phyloP scores from a whole-genome alignment of 1,284 basidiomycete species.

The Exobasidium cylindrosporum region DNA sequence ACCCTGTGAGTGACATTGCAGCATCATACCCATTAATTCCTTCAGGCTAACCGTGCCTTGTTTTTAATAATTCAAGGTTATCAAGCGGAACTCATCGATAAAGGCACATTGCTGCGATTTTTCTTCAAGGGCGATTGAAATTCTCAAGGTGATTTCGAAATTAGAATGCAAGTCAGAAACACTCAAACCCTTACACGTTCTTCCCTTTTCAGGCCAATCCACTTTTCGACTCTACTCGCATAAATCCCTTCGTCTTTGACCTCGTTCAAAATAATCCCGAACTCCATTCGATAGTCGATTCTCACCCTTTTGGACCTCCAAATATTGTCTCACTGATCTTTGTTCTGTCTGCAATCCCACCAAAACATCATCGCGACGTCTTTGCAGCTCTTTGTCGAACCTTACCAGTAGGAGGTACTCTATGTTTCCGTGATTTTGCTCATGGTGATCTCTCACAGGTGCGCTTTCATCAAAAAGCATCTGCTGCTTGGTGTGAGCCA shows the following conservation, averaged over 20 bases:
- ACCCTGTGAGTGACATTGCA: slow-evolving; percentile 27
- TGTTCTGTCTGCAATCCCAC: slow-evolving; percentile 41
- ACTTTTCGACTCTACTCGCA: slow-evolving; percentile 25
- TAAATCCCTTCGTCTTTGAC: slow-evolving; percentile 56
- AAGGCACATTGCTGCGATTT: slow-evolving; percentile 53
- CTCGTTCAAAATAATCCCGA: slow-evolving; percentile 23
- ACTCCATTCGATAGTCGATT: neutral
- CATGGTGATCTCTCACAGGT: slow-evolving; percentile 54
- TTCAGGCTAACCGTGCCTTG: too few relatives aligned
- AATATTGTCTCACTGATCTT: slow-evolving; percentile 19
- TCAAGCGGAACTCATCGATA: slow-evolving; percentile 31
- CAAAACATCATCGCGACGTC: slow-evolving; percentile 34
- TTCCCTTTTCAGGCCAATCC: slow-evolving; percentile 29
- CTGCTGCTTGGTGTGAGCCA: slow-evolving; percentile 49
- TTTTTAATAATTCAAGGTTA: slow-evolving; percentile 29
- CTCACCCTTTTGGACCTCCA: slow-evolving; percentile 18
- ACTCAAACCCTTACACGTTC: neutral
- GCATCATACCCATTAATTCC: slow-evolving; percentile 26
- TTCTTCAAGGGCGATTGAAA: slow-evolving; percentile 44
- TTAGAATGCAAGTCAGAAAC: neutral
- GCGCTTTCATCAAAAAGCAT: slow-evolving; percentile 52
- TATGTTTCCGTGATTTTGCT: slow-evolving; percentile 56
- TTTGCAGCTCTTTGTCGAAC: slow-evolving; percentile 24
- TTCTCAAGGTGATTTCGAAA: slow-evolving; percentile 10
- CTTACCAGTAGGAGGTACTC: slow-evolving; percentile 13